phyloP scores from a whole-genome alignment of 1,284 basidiomycete species.

The Ganoderma leucocontextum region DNA sequence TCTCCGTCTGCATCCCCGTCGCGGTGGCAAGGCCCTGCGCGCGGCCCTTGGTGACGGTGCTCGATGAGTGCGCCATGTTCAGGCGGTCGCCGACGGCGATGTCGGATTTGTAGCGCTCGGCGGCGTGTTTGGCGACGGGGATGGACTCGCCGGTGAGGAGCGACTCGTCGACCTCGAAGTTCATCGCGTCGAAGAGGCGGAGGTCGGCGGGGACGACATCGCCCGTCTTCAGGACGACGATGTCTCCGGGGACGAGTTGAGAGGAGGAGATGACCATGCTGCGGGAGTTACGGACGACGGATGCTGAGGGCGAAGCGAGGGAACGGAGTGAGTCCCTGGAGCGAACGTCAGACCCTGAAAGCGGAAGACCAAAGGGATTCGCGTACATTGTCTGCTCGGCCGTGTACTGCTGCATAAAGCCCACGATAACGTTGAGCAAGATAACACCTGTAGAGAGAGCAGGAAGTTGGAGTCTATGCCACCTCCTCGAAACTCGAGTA shows the following conservation, averaged over 20 bases:
- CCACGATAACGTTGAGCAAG: constrained; percentile 41
- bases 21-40: constrained; percentile 64
- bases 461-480: neutral
- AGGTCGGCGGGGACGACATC: constrained; percentile 71
- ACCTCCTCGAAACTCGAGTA: neutral
- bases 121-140: constrained; percentile 64
- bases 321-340: neutral
- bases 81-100: constrained; percentile 58
- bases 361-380: no score
- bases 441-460: constrained; percentile 16
- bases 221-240: constrained; percentile 63
- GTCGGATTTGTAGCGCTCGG: constrained; percentile 40
- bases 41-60: constrained; percentile 72
- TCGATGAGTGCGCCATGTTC: constrained; percentile 65
- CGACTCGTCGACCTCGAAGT: constrained; percentile 70
- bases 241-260: constrained; percentile 65
- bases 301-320: neutral
- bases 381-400: constrained; percentile 60
- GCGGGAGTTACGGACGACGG: neutral
- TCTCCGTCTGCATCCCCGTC: constrained; percentile 74
- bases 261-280: neutral
- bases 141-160: constrained; percentile 75
- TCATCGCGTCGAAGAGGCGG: constrained; percentile 44
- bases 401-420: constrained; percentile 62
- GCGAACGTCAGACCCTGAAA: neutral